Evolutionary conservation across 495 filamentous ascomycete species (phyloP).

Genomic region (Bacidia rubella): DNA sequence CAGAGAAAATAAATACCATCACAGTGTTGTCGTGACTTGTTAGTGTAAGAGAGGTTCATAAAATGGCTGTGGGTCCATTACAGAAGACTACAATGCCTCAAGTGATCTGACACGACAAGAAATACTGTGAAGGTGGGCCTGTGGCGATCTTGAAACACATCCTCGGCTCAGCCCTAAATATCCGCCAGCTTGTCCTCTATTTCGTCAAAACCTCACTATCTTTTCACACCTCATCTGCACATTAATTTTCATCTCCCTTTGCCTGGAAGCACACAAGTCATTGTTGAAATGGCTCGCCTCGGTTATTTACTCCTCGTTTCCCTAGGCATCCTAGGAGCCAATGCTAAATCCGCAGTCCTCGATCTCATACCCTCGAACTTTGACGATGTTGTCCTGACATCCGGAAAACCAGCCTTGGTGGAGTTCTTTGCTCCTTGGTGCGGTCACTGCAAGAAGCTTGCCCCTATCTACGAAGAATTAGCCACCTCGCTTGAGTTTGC

Average conservation of each 20-base stretch:
- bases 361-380: constrained; percentile 86
- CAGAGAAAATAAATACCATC: constrained; percentile 29
- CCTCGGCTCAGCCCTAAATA: background rate
- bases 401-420: constrained; percentile 88
- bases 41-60: too few relatives aligned
- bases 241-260: too few relatives aligned
- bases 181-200: background rate
- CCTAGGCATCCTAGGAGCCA: constrained; percentile 29
- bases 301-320: constrained; percentile 32
- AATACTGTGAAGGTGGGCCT: background rate
- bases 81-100: too few relatives aligned
- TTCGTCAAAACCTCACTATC: background rate
- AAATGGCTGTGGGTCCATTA: too few relatives aligned
- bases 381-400: constrained; percentile 74
- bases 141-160: background rate
- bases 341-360: constrained; percentile 46
- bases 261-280: too few relatives aligned
- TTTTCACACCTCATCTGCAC: background rate
- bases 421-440: constrained; percentile 99
- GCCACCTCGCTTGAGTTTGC: constrained; percentile 55
- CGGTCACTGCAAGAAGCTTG: constrained; percentile 96
- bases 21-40: too few relatives aligned
- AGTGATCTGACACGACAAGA: too few relatives aligned
- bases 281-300: constrained; percentile 29
- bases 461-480: constrained; percentile 91